Evolutionary conservation across 2,329 filamentous ascomycete species (phyloP), one percentile per base, ranked within the genome.

Genomic region (Raffaelea arxii): DNA sequence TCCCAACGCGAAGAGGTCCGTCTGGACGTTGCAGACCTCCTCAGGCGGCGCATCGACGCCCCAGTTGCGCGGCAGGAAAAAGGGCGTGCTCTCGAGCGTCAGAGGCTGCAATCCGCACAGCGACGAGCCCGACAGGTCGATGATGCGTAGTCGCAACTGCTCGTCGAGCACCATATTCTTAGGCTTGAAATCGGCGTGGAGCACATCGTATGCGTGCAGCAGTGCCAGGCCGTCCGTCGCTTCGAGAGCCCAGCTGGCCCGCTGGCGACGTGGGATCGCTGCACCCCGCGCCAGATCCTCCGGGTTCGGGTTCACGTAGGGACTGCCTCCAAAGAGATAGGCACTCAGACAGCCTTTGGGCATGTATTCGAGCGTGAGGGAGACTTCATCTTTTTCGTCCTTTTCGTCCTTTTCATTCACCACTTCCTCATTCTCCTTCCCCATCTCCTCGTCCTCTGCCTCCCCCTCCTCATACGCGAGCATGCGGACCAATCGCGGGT

Each of bases 1-100:
- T 38, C 42, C 47, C 19, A 49, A 39, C 7, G 47, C 47, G 24
- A 49, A 49, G 43, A 49, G 43, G 37, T 48, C 46, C 3, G 46
- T 48, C 11, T 35, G 35, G 1, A 48, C 27, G 25, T 30, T 48
- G 37, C 27, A 42, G 24, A 9, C 37, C 24, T 25, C 24, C 3
- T 30, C 9, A 43, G 23, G 37, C 14, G 32, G 36, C 3, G 9
- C 25, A 23, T 45, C 30, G 4, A 22, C 40, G 11, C 16, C 27
- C 14, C 14, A n/a, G n/a, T n/a, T 37, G 40, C 46, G 46, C 16
- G 41, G 41, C 42, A 48, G 23, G 38, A 19, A 48, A 22, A 45
- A 48, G 1, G 24, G 2, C 1, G 46, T 19, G 46, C 46, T 48
- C 12, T 45, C 46, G 27, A n/a, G n/a, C 10, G 37, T 27, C 6